Conservation (phyloP, 352 stramenopile genomes). For the Elongisporangium undulatum region DNA sequence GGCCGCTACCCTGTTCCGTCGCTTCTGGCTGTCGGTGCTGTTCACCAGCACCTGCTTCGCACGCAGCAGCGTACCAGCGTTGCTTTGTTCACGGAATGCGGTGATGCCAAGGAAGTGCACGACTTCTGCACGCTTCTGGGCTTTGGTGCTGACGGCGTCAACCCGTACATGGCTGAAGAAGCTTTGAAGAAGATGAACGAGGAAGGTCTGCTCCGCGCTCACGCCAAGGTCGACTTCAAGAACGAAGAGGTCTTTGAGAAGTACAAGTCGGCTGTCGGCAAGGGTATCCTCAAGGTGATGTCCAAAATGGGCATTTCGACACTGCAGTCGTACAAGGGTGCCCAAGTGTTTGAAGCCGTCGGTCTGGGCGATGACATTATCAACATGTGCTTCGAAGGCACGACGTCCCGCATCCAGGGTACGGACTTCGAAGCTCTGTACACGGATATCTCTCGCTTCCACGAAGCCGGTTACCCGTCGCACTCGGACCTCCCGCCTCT, state of each 20-base stretch:
- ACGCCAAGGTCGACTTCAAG: slow-evolving; percentile 45
- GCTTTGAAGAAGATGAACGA: slow-evolving; percentile 94
- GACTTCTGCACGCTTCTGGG: slow-evolving; percentile 93
- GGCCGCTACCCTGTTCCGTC: slow-evolving; percentile 92
- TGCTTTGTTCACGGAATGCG: slow-evolving; percentile 92
- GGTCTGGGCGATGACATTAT: slow-evolving; percentile 92
- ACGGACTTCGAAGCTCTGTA: slow-evolving; percentile 95
- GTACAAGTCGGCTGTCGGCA: slow-evolving; percentile 61
- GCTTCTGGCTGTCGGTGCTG: slow-evolving; percentile 91
- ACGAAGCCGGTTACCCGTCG: slow-evolving; percentile 87
- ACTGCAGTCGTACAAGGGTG: slow-evolving; percentile 93
- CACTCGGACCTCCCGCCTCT: slow-evolving; percentile 72
- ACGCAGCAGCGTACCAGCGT: slow-evolving; percentile 89
- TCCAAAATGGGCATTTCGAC: slow-evolving; percentile 97
- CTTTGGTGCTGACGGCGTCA: slow-evolving; percentile 94
- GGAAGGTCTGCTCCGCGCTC: slow-evolving; percentile 81
- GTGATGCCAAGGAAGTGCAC: slow-evolving; percentile 96
- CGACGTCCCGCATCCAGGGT: slow-evolving; percentile 88
- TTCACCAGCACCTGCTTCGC: slow-evolving; percentile 95
- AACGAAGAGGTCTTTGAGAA: slow-evolving; percentile 63
- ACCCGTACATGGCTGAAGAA: slow-evolving; percentile 94
- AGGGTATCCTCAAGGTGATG: slow-evolving; percentile 75
- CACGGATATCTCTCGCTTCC: slow-evolving; percentile 91
- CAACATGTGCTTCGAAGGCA: slow-evolving; percentile 83
- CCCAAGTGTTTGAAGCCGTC: slow-evolving; percentile 96